Conservation (phyloP, 1,284 basidiomycete species). For the Albatrellus sp. region DNA sequence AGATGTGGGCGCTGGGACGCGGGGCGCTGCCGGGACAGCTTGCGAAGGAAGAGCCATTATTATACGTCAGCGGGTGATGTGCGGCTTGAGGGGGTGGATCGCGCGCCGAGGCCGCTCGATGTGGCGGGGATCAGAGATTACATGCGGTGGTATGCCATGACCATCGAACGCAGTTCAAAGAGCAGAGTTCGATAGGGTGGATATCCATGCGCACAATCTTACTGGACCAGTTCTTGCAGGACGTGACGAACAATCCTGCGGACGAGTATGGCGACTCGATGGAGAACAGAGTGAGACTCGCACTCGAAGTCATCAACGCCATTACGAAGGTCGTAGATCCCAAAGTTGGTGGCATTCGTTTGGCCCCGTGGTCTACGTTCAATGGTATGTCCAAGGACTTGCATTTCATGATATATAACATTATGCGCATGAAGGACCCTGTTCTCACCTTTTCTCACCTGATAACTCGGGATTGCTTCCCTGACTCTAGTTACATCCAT, state of each 20-base stretch:
- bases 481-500: constrained; percentile 38
- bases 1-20: constrained; percentile 38
- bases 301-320: constrained; percentile 30
- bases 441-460: constrained; percentile 28
- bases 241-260: constrained; percentile 26
- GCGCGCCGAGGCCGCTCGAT: constrained; percentile 15
- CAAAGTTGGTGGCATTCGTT: constrained; percentile 31
- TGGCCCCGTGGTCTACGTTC: constrained; percentile 37
- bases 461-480: too few relatives aligned
- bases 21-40: constrained; percentile 20
- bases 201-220: constrained; percentile 22
- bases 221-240: constrained; percentile 14
- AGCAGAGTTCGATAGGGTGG: constrained; percentile 36
- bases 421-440: constrained; percentile 34
- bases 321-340: constrained; percentile 24
- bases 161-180: constrained; percentile 25
- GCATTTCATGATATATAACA: constrained; percentile 11
- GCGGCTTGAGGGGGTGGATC: background rate
- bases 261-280: constrained; percentile 22
- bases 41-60: background rate
- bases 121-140: constrained; percentile 30
- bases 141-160: constrained; percentile 22
- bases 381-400: constrained; percentile 16
- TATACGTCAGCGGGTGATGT: background rate
- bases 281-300: constrained; percentile 30